Conservation (phyloP, 345 rosid genomes). For the thale cress (Arabidopsis thaliana) region DNA sequence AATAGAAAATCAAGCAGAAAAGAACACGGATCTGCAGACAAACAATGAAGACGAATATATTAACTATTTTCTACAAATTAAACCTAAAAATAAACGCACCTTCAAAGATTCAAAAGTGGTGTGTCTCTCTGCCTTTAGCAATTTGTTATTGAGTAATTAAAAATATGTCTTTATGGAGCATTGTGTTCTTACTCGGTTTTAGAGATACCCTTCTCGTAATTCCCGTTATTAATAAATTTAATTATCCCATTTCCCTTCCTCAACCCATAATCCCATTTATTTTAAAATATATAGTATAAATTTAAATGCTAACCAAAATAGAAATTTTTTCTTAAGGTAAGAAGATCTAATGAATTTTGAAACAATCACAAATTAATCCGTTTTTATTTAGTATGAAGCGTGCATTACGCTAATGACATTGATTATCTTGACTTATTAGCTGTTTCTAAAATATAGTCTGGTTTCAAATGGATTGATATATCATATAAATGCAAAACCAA, state of each 20-base stretch:
- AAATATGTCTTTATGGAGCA: slow-evolving; percentile 43
- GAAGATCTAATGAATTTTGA: not conserved
- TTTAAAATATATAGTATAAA: not conserved
- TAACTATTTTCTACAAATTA: not conserved
- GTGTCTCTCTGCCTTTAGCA: slow-evolving; percentile 26
- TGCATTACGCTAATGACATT: slow-evolving; percentile 29
- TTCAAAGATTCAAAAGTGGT: slow-evolving; percentile 41
- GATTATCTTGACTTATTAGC: slow-evolving; percentile 20
- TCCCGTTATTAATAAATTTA: slow-evolving; percentile 36
- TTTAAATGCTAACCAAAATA: slow-evolving; percentile 12
- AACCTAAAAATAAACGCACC: slow-evolving; percentile 33
- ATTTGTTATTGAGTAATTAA: slow-evolving; percentile 14
- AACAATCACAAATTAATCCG: slow-evolving; percentile 24
- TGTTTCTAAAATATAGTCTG: slow-evolving; percentile 15
- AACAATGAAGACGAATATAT: slow-evolving; percentile 43
- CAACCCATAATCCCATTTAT: slow-evolving; percentile 39
- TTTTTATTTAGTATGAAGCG: slow-evolving; percentile 12
- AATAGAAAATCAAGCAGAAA: slow-evolving; percentile 39
- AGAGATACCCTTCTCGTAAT: slow-evolving; percentile 46
- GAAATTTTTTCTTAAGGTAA: not conserved
- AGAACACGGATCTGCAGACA: slow-evolving; percentile 48
- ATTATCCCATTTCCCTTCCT: slow-evolving; percentile 28
- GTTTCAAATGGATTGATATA: slow-evolving; percentile 4
- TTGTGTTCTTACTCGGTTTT: slow-evolving; percentile 48
- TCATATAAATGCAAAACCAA: not conserved